Evolutionary conservation across 208 protist species (phyloP), one percentile per base, ranked within the genome.

Genomic region (Angomonas ambiguus): DNA sequence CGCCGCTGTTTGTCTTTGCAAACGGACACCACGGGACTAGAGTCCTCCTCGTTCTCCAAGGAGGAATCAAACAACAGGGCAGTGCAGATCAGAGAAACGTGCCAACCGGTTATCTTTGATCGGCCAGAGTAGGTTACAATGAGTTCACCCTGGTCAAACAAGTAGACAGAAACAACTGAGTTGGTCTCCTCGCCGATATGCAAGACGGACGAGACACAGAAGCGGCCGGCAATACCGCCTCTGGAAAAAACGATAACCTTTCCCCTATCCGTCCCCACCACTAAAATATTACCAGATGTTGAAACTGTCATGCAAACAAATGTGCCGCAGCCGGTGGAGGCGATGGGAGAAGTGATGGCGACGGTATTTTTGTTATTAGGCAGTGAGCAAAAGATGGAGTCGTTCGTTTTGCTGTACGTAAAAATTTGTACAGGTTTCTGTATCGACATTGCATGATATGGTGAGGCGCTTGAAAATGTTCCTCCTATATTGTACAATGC

Each of bases 201-300:
- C 18, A 92, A 65, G 28, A 89, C 67, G 0, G 69, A 48, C 1
- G 58, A 34, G 20, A 87, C 51, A 27, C 45, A 64, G 68, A 85
- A 87, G 11, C 59, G 65, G n/a, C 67, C 59, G 1, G 49, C 41
- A 1, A 42, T 20, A 16, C 55, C 56, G 18, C 67, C 60, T 10
- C 86, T 79, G 10, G 59, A 51, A 71, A 83, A 84, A 1, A 87
- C 75, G 20, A 92, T 56, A 31, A 92, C 74, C 32, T 53, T 68
- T 13, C 86, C 86, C 1, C 31, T 60, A 13, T 65, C 62, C 3
- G 82, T 89, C 30, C 80, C 86, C 5, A 80, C 61, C 56, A 72
- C 84, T 1, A 92, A 49, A 16, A 92, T 61, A 49, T 74, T 84
- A 49, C 82, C 86, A 42, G 71, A 69, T 2, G 59, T 20, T 3